A percentile compares a stretch with the other conserved stretches of the same genome.
Conservation (phyloP, 352 stramenopile species). For the Phytopythium oedochilum region DNA sequence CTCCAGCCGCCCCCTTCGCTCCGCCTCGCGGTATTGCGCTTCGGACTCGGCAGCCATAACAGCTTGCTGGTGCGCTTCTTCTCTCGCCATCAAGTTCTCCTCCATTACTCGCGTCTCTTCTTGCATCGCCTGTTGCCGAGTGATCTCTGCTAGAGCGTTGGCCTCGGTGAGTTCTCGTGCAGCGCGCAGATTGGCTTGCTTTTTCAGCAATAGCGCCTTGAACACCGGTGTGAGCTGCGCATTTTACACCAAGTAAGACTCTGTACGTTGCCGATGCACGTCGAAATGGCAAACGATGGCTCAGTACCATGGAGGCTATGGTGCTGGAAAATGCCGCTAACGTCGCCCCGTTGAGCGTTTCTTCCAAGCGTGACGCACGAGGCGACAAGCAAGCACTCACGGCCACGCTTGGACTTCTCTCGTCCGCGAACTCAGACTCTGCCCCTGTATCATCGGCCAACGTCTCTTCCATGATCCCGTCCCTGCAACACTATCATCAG, state of each 20-base stretch:
- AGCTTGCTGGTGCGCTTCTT: conserved; percentile 5
- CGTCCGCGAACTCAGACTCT: neutral
- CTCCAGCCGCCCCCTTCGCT: conserved; percentile 16
- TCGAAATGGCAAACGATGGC: too few relatives aligned
- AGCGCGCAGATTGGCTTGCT: conserved; percentile 14
- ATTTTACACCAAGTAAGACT: too few relatives aligned
- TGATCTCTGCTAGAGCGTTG: neutral
- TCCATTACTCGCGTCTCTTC: conserved; percentile 5
- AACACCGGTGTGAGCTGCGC: conserved; percentile 32
- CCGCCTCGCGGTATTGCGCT: conserved; percentile 15
- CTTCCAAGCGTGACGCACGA: conserved; percentile 17
- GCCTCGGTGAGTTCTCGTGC: conserved; percentile 20
- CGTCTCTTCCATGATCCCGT: conserved; percentile 43
- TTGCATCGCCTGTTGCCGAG: conserved; percentile 1
- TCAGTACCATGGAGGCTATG: conserved; percentile 19
- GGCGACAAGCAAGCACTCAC: conserved; percentile 10
- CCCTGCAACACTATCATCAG: conserved; percentile 9
- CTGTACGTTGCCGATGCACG: too few relatives aligned
- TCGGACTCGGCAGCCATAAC: conserved; percentile 13
- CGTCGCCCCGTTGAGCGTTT: conserved; percentile 32
- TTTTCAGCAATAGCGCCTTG: conserved; percentile 23
- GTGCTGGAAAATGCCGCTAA: conserved; percentile 25
- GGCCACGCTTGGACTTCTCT: too few relatives aligned
- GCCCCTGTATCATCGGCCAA: conserved; percentile 16
- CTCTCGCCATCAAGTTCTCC: conserved; percentile 5